Conservation (phyloP, 2,329 filamentous ascomycete species). For the Rachicladosporium sp. region DNA sequence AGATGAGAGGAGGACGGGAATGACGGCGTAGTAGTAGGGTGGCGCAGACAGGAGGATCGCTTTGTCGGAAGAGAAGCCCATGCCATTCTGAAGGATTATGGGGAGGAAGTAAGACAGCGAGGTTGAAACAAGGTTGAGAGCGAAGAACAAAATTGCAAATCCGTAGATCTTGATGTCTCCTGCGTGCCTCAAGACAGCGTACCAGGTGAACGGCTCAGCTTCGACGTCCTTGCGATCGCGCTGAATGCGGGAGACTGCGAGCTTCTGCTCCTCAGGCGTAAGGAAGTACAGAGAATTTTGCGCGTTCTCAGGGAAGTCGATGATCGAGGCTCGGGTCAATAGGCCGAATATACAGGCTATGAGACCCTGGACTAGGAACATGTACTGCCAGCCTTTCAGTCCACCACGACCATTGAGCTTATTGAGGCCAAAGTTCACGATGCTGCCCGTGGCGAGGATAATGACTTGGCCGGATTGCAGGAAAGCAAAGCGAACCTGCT, state of each 20-base stretch:
- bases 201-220: slow-evolving; percentile 44
- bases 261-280: slow-evolving; percentile 39
- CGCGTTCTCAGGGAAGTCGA: slow-evolving; percentile 54
- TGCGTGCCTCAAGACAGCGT: slow-evolving; percentile 44
- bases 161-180: slow-evolving; percentile 51
- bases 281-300: slow-evolving; percentile 47
- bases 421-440: slow-evolving; percentile 60
- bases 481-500: slow-evolving; percentile 54
- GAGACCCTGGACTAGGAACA: slow-evolving; percentile 55
- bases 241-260: slow-evolving; percentile 47
- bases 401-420: slow-evolving; percentile 44
- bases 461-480: slow-evolving; percentile 53
- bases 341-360: slow-evolving; percentile 45
- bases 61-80: slow-evolving; percentile 31
- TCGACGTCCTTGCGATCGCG: slow-evolving; percentile 49
- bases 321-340: slow-evolving; percentile 55
- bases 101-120: slow-evolving; percentile 55
- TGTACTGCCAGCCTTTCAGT: slow-evolving; percentile 54
- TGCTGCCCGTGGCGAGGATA: slow-evolving; percentile 51
- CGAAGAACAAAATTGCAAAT: slow-evolving; percentile 53
- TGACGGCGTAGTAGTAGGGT: slow-evolving; percentile 55
- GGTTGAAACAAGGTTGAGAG: slow-evolving; percentile 55
- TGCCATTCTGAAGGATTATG: slow-evolving; percentile 28
- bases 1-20: slow-evolving; percentile 52
- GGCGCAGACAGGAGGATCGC: slow-evolving; percentile 52